Percentiles rank a stretch among this genome's conserved stretches.
Evolutionary conservation across 176 grass and related monocot genomes (phyloP).

Genomic region (Elymus sibiricus): DNA sequence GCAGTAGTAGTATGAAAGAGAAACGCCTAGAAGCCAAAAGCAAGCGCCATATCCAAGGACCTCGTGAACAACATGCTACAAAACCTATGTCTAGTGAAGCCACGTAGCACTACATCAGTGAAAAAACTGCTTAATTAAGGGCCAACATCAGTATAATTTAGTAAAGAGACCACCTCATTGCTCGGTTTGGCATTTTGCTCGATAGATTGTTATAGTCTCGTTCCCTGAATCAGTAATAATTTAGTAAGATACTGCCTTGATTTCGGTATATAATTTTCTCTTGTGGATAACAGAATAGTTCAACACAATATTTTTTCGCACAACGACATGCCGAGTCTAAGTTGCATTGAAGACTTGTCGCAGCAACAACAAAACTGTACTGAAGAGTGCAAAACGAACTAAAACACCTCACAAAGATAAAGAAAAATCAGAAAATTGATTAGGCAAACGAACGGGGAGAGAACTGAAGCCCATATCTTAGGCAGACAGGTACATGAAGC

Average conservation of each 20-base stretch:
- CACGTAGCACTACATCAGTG: neutral
- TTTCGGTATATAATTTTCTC: neutral
- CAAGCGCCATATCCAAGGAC: constrained; percentile 27
- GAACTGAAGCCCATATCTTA: too few species aligned
- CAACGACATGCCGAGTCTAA: neutral
- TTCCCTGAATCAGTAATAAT: neutral
- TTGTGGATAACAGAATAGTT: neutral
- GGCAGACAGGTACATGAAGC: too few species aligned
- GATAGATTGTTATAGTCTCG: too few species aligned
- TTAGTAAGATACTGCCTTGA: neutral
- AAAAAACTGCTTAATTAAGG: too few species aligned
- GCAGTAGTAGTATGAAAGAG: neutral
- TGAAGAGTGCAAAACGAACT: neutral
- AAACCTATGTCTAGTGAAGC: constrained; percentile 21
- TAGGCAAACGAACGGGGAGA: too few species aligned
- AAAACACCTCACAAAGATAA: neutral
- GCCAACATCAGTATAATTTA: too few species aligned
- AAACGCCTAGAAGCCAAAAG: constrained; percentile 28
- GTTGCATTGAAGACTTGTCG: neutral
- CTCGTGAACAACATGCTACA: neutral
- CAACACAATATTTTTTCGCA: neutral
- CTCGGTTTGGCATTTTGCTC: too few species aligned
- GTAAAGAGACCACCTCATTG: too few species aligned
- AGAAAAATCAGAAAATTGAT: too few species aligned
- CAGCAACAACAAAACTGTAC: neutral